phyloP scores from a whole-genome alignment of 768 basidiomycete genomes.

The Macrolepiota dolichaula region DNA sequence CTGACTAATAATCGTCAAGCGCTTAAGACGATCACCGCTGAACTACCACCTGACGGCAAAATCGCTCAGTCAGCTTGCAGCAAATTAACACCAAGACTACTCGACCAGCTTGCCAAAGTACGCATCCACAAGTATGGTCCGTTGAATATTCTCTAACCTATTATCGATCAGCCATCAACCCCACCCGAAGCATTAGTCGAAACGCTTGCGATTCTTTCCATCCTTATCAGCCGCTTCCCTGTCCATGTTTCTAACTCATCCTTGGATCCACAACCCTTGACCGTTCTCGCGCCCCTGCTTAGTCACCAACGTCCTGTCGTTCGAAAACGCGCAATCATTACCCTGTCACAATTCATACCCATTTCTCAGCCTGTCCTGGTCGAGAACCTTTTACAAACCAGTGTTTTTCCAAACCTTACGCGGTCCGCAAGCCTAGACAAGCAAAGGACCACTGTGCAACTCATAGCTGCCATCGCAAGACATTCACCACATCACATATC shows the following conservation, averaged over 20 bases:
- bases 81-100: conserved; percentile 80
- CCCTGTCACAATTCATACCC: conserved; percentile 80
- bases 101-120: conserved; percentile 78
- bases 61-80: conserved; percentile 77
- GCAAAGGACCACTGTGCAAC: conserved; percentile 74
- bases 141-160: conserved; percentile 13
- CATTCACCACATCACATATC: conserved; percentile 68
- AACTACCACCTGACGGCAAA: conserved; percentile 80
- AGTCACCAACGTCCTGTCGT: conserved; percentile 80
- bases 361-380: conserved; percentile 65
- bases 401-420: conserved; percentile 58
- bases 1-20: conserved; percentile 43
- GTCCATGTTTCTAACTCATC: conserved; percentile 53
- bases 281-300: conserved; percentile 67
- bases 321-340: conserved; percentile 88
- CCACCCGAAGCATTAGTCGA: conserved; percentile 83
- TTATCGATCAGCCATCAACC: conserved; percentile 46
- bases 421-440: conserved; percentile 55
- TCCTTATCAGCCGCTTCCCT: conserved; percentile 84
- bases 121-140: conserved; percentile 13
- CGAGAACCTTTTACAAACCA: conserved; percentile 50
- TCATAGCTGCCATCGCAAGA: conserved; percentile 77
- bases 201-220: conserved; percentile 80
- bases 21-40: conserved; percentile 91
- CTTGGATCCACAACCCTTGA: conserved; percentile 56